Percentiles rank a stretch among this genome's conserved stretches.
phyloP scores from a whole-genome alignment of 73 alveolate species.

The Tetrahymena malaccensis region DNA sequence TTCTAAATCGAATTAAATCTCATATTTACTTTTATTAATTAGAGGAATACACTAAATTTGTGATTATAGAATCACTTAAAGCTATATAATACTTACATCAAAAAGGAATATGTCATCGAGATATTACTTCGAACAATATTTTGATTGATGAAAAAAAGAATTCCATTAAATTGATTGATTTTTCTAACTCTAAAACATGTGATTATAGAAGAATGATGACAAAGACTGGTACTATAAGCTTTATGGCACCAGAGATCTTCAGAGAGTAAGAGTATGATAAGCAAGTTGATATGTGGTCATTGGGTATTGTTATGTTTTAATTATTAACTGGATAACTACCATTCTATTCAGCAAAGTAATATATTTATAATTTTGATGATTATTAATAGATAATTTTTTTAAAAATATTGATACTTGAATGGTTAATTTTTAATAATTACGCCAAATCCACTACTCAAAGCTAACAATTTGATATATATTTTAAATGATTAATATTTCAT shows the following conservation, averaged over 20 bases:
- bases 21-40: neutral
- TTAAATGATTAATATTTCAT: too few species aligned
- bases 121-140: neutral
- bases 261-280: slow-evolving; percentile 41
- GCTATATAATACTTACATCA: neutral
- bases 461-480: neutral
- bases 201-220: slow-evolving; percentile 4
- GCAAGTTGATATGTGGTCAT: slow-evolving; percentile 59
- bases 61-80: neutral
- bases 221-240: slow-evolving; percentile 58
- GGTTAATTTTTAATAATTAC: neutral
- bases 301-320: slow-evolving; percentile 59
- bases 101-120: neutral
- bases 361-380: neutral
- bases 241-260: slow-evolving; percentile 74
- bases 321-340: slow-evolving; percentile 42
- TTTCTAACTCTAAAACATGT: neutral
- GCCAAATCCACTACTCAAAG: too few species aligned
- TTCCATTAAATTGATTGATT: neutral
- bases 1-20: neutral
- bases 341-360: neutral
- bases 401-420: neutral
- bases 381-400: neutral
- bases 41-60: neutral
- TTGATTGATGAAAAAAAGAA: neutral